Percentiles rank a stretch among this genome's conserved stretches.
Conservation (phyloP, 805 yeast genomes). For the Metschnikowia picachoensis region DNA sequence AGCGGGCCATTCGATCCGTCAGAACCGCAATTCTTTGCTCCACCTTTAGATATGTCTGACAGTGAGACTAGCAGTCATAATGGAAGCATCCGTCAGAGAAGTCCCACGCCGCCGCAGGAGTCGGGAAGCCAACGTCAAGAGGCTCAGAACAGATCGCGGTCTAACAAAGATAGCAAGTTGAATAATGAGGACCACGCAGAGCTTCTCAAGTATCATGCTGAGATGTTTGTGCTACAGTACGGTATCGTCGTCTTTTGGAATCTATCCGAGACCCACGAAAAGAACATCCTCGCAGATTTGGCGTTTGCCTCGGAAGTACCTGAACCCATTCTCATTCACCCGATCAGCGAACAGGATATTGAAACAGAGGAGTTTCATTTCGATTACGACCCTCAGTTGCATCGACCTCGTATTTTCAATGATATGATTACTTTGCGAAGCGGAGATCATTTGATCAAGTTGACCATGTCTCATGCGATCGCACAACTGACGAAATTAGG, state of each 20-base stretch:
- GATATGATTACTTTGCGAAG: constrained; percentile 89
- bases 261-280: constrained; percentile 87
- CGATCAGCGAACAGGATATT: constrained; percentile 81
- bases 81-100: constrained; percentile 19
- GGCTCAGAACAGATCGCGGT: neutral
- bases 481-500: constrained; percentile 94
- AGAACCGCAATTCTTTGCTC: constrained; percentile 86
- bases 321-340: constrained; percentile 56
- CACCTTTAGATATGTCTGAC: constrained; percentile 19
- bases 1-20: constrained; percentile 78
- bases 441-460: constrained; percentile 87
- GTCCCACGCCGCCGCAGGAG: constrained; percentile 5
- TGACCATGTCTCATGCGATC: constrained; percentile 93
- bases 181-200: constrained; percentile 31
- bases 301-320: constrained; percentile 56
- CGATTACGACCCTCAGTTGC: constrained; percentile 60
- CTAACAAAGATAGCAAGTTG: constrained; percentile 1
- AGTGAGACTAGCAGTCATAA: constrained; percentile 16
- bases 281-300: constrained; percentile 87
- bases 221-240: constrained; percentile 82
- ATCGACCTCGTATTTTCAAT: constrained; percentile 76
- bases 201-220: constrained; percentile 65
- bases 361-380: constrained; percentile 88
- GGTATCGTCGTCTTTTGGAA: constrained; percentile 99
- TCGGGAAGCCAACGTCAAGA: neutral